Evolutionary conservation across 108 stramenopile species (phyloP).

Genomic region (Nitzschia sp.): DNA sequence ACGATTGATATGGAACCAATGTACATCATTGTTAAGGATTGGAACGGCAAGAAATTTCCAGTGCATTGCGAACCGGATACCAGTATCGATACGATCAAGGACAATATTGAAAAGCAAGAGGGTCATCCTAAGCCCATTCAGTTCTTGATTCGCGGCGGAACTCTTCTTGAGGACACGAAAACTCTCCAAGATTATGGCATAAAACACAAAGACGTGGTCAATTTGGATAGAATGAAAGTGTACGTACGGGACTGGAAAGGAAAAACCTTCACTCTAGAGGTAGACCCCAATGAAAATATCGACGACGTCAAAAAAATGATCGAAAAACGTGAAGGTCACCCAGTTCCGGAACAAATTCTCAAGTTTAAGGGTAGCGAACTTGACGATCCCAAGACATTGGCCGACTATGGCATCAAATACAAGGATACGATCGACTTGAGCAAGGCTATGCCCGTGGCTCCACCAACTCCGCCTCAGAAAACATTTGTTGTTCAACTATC

Average conservation of each 20-base stretch:
- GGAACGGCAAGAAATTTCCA: slow-evolving; percentile 15
- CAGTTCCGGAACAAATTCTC: slow-evolving; percentile 23
- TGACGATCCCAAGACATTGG: slow-evolving; percentile 5
- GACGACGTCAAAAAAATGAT: slow-evolving; percentile 23
- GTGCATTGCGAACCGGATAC: slow-evolving; percentile 21
- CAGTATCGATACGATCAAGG: slow-evolving; percentile 24
- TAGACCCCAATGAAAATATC: slow-evolving; percentile 26
- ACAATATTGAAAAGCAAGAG: slow-evolving; percentile 19
- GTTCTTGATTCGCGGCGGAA: neutral
- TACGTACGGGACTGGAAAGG: slow-evolving; percentile 27
- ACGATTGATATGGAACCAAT: slow-evolving; percentile 31
- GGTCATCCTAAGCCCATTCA: slow-evolving; percentile 7
- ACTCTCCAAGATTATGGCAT: slow-evolving; percentile 22
- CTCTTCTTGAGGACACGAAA: slow-evolving; percentile 15
- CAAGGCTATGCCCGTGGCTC: neutral
- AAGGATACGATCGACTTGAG: slow-evolving; percentile 30
- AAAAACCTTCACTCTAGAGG: slow-evolving; percentile 25
- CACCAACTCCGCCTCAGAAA: neutral
- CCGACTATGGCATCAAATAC: slow-evolving; percentile 20
- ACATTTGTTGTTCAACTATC: slow-evolving; percentile 9
- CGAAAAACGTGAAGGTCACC: slow-evolving; percentile 24
- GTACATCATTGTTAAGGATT: slow-evolving; percentile 27
- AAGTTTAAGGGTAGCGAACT: slow-evolving; percentile 20
- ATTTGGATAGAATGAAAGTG: slow-evolving; percentile 28
- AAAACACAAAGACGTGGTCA: slow-evolving; percentile 22